phyloP scores from a whole-genome alignment of 371 early-diverging fungal genomes.

The Phascolomyces articulosus region DNA sequence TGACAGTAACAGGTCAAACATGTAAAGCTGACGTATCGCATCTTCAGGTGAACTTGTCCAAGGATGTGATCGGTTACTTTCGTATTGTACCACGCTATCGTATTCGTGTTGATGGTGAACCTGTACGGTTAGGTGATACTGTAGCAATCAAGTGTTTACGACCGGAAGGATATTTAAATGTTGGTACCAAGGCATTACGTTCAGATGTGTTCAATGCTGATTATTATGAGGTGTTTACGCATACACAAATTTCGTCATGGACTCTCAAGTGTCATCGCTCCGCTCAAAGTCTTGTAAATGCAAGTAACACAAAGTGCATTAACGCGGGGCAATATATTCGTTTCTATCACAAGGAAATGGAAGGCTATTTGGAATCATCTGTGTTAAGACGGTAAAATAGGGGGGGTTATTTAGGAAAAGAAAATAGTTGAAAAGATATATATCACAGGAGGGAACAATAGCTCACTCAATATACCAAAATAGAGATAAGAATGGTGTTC shows the following conservation, averaged over 20 bases:
- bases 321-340: slow-evolving; percentile 50
- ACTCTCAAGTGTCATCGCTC: slow-evolving; percentile 33
- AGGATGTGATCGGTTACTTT: slow-evolving; percentile 47
- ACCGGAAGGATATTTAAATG: slow-evolving; percentile 54
- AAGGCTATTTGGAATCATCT: slow-evolving; percentile 46
- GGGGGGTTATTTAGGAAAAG: background rate
- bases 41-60: slow-evolving; percentile 49
- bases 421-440: too few relatives aligned
- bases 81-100: slow-evolving; percentile 54
- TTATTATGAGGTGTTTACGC: slow-evolving; percentile 36
- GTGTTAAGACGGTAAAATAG: slow-evolving; percentile 25
- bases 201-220: slow-evolving; percentile 23
- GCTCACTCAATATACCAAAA: background rate
- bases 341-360: slow-evolving; percentile 62
- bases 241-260: slow-evolving; percentile 40
- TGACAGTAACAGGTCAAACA: slow-evolving; percentile 53
- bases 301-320: slow-evolving; percentile 27
- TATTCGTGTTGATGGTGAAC: slow-evolving; percentile 61
- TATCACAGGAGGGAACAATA: background rate
- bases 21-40: slow-evolving; percentile 36
- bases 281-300: slow-evolving; percentile 17
- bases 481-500: slow-evolving; percentile 26
- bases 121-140: slow-evolving; percentile 53
- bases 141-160: slow-evolving; percentile 56
- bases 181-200: slow-evolving; percentile 18